Evolutionary conservation across 1,139 yeast genomes (phyloP), one percentile per base, ranked within the genome.

Genomic region (Yamadazyma conglobata): DNA sequence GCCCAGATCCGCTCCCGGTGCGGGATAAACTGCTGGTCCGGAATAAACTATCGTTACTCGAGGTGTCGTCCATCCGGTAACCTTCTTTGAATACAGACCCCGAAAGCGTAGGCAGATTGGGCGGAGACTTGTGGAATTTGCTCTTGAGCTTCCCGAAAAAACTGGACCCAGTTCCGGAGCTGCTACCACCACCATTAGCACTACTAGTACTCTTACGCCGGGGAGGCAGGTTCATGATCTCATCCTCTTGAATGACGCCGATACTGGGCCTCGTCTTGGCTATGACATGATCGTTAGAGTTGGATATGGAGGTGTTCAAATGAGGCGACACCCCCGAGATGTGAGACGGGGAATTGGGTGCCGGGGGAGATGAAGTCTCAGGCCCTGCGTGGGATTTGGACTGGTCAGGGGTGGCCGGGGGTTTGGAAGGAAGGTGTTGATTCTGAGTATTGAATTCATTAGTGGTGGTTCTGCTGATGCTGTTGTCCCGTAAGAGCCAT

Each of bases 401-500:
- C n/a, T n/a, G n/a, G n/a, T n/a, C n/a, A n/a, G n/a, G n/a, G n/a
- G n/a, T n/a, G n/a, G n/a, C n/a, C n/a, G n/a, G n/a, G n/a, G n/a
- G n/a, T n/a, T n/a, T n/a, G n/a, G n/a, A n/a, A n/a, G n/a, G n/a
- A n/a, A n/a, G n/a, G n/a, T n/a, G n/a, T n/a, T n/a, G n/a, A n/a
- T n/a, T n/a, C n/a, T n/a, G n/a, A n/a, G n/a, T n/a, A n/a, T n/a
- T n/a, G n/a, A 19, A 10, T 10, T 8, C 14, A 5, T 11, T 18
- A 9, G 22, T n/a, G 8, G 21, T 11, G 6, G 25, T 17, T 10
- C 17, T 11, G 10, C 16, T 10, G 10, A 13, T 15, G 13, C 28
- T 24, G 3, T 11, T 10, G 33, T 57, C 64, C 34, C 77, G 54
- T 12, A 75, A 53, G 37, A 75, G 61, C 80, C 79, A 75, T 42